These are phyloP conservation scores for Colletotrichum somersetense DNA, from an alignment of 2,329 filamentous ascomycete species.

Conservation along the genomic window DNA sequence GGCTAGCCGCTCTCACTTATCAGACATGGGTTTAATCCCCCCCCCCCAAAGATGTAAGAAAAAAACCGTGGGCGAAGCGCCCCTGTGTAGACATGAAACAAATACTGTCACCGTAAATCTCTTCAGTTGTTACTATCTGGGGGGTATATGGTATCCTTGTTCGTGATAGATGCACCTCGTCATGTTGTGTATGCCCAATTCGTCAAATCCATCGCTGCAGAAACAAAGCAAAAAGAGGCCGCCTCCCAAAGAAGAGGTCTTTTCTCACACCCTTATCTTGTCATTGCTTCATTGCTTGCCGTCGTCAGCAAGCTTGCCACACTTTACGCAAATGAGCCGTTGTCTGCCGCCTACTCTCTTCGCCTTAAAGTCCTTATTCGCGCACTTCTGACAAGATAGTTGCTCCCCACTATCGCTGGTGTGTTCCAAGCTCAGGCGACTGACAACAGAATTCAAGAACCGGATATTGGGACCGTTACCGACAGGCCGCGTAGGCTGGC, in stretches of 20 bases:
- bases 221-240: slow-evolving; percentile 1
- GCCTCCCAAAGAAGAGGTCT: background rate
- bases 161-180: slow-evolving; percentile 34
- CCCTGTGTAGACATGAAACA: background rate
- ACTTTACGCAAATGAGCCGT: slow-evolving; percentile 72
- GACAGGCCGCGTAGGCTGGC: slow-evolving; percentile 38
- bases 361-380: slow-evolving; percentile 72
- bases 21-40: background rate
- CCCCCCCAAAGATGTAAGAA: too few relatives aligned
- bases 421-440: slow-evolving; percentile 66
- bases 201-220: slow-evolving; percentile 31
- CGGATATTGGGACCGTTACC: slow-evolving; percentile 46
- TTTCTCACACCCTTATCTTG: background rate
- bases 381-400: slow-evolving; percentile 69
- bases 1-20: slow-evolving; percentile 1
- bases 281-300: slow-evolving; percentile 7
- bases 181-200: slow-evolving; percentile 21
- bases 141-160: slow-evolving; percentile 38
- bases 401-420: slow-evolving; percentile 58
- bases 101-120: slow-evolving; percentile 5
- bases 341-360: slow-evolving; percentile 67
- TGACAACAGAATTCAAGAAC: slow-evolving; percentile 59
- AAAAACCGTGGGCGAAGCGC: background rate
- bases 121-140: slow-evolving; percentile 22
- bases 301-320: slow-evolving; percentile 52